Conservation (phyloP, 352 stramenopile species). For the Peronospora belbahrii region DNA sequence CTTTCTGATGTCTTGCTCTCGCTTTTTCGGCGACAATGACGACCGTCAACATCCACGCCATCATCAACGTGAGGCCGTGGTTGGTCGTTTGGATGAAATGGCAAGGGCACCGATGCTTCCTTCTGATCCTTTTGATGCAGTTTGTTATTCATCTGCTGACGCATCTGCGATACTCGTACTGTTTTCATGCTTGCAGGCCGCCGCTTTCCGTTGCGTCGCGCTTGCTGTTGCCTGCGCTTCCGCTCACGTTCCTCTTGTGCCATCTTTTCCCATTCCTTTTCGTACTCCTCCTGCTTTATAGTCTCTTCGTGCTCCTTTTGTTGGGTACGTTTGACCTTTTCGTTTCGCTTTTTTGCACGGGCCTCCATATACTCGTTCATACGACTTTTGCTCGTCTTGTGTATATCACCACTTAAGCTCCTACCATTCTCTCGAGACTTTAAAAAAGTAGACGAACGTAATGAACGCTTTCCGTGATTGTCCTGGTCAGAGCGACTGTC, state of each 20-base stretch:
- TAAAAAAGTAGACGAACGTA: conserved; percentile 28
- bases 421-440: conserved; percentile 38
- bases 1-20: conserved; percentile 55
- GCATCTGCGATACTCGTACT: conserved; percentile 77
- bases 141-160: conserved; percentile 75
- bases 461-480: conserved; percentile 16
- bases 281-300: conserved; percentile 79
- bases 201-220: conserved; percentile 51
- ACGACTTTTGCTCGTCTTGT: conserved; percentile 50
- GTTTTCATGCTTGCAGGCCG: conserved; percentile 77
- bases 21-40: conserved; percentile 31
- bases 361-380: conserved; percentile 89
- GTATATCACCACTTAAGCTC: conserved; percentile 27
- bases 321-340: conserved; percentile 71
- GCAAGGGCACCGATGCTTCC: conserved; percentile 6
- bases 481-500: conserved; percentile 16
- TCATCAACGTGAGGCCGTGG: conserved; percentile 27
- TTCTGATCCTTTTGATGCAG: conserved; percentile 43
- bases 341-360: conserved; percentile 63
- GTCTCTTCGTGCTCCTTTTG: conserved; percentile 64
- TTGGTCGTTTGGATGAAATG: conserved; percentile 16
- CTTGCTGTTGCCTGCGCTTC: conserved; percentile 73
- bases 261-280: conserved; percentile 86
- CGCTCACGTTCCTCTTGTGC: conserved; percentile 78
- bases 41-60: conserved; percentile 19